A percentile compares a stretch with the other conserved stretches of the same genome.
Conservation (phyloP, 2,329 filamentous ascomycete genomes). For the Lachnellula subtilissima region DNA sequence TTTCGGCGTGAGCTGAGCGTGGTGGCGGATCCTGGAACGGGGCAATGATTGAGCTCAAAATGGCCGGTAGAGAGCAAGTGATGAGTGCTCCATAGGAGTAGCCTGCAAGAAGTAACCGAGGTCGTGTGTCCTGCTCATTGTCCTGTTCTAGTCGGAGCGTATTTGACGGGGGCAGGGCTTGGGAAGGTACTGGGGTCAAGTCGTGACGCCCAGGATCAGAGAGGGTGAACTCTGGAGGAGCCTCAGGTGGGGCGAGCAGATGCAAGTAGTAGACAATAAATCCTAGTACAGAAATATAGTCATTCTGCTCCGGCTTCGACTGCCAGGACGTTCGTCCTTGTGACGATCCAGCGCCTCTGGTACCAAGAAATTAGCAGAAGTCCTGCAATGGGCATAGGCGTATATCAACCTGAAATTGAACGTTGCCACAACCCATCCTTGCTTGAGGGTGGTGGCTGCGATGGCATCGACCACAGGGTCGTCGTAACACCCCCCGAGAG, state of each 20-base stretch:
- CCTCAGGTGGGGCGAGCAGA: constrained; percentile 31
- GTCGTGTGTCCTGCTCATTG: constrained; percentile 1
- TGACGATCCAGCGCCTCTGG: constrained; percentile 70
- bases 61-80: constrained; percentile 64
- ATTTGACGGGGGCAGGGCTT: constrained; percentile 10
- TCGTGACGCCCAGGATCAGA: constrained; percentile 19
- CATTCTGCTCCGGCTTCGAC: constrained; percentile 70
- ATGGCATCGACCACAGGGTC: constrained; percentile 33
- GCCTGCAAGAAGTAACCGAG: constrained; percentile 60
- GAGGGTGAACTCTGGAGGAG: constrained; percentile 8
- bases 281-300: constrained; percentile 78
- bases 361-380: constrained; percentile 11
- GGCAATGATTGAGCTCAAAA: constrained; percentile 36
- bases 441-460: constrained; percentile 45
- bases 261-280: constrained; percentile 73
- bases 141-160: not conserved
- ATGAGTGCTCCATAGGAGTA: constrained; percentile 92
- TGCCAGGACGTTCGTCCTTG: constrained; percentile 84
- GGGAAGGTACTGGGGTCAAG: constrained; percentile 24
- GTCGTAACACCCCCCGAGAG: constrained; percentile 79
- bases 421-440: constrained; percentile 72
- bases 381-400: not conserved
- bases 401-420: constrained; percentile 79
- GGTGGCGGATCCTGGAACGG: constrained; percentile 52
- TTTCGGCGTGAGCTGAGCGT: constrained; percentile 61